phyloP scores from a whole-genome alignment of 495 filamentous ascomycete genomes.

The Aspergillus taichungensis region DNA sequence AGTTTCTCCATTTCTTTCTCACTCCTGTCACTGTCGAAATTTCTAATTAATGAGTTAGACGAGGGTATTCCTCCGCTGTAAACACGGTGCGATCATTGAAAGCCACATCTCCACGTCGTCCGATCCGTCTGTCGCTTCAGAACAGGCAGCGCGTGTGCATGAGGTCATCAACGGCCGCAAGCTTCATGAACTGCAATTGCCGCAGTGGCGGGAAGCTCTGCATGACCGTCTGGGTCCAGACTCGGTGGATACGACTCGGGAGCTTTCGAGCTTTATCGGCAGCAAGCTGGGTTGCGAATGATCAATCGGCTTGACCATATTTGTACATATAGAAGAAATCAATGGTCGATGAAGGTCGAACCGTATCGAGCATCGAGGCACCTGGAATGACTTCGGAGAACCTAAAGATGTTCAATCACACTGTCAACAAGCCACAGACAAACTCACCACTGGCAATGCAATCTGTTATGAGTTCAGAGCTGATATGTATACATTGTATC shows the following conservation, averaged over 20 bases:
- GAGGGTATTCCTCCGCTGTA: constrained; percentile 31
- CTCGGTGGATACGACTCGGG: constrained; percentile 1
- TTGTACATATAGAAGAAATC: not conserved
- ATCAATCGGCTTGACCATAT: not conserved
- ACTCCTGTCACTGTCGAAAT: not conserved
- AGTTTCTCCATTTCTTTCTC: constrained; percentile 3
- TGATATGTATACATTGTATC: too few species aligned
- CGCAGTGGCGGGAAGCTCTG: constrained; percentile 25
- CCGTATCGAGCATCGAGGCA: too few species aligned
- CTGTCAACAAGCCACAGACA: too few species aligned
- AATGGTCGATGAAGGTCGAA: not conserved
- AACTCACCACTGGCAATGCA: too few species aligned
- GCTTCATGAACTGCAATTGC: constrained; percentile 32
- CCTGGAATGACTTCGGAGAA: too few species aligned
- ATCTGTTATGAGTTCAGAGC: too few species aligned
- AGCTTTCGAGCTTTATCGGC: constrained; percentile 16
- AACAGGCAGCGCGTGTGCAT: constrained; percentile 30
- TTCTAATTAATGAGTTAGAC: constrained; percentile 14
- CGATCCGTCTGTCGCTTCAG: constrained; percentile 21
- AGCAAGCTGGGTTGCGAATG: constrained; percentile 13
- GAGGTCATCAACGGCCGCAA: constrained; percentile 28
- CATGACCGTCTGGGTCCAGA: constrained; percentile 6
- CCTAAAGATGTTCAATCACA: too few species aligned
- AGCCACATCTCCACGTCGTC: constrained; percentile 35
- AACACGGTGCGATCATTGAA: constrained; percentile 37